These are phyloP conservation scores for Podila verticillata DNA, from an alignment of 192 early-diverging fungal species.

Conservation along the genomic window DNA sequence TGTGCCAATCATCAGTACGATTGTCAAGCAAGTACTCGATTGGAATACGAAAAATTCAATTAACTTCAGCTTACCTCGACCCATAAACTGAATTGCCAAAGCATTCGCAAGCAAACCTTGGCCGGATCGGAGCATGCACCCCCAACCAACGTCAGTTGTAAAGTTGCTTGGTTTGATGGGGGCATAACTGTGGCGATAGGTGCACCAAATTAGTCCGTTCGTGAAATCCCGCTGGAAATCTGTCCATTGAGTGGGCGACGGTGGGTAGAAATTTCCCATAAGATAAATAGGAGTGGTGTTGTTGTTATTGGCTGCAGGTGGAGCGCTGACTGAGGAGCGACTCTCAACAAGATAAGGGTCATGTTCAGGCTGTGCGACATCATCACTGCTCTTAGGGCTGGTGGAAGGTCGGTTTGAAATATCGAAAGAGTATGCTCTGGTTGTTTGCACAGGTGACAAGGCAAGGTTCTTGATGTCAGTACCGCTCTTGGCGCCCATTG, in stretches of 20 bases:
- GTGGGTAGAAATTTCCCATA: constrained; percentile 44
- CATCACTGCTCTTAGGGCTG: background rate
- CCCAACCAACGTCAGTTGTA: constrained; percentile 93
- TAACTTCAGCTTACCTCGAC: constrained; percentile 70
- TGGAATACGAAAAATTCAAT: background rate
- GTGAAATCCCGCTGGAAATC: constrained; percentile 85
- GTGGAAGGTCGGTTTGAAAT: background rate
- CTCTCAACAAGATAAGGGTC: constrained; percentile 19
- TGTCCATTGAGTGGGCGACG: constrained; percentile 41
- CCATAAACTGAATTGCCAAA: constrained; percentile 78
- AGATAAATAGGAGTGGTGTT: constrained; percentile 28
- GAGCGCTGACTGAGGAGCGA: constrained; percentile 22
- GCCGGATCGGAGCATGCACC: constrained; percentile 96
- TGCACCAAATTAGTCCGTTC: constrained; percentile 85
- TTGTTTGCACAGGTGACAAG: background rate
- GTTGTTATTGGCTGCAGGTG: constrained; percentile 18
- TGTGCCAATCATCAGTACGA: background rate
- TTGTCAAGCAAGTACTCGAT: background rate
- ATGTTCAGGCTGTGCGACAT: background rate
- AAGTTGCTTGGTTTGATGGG: constrained; percentile 80
- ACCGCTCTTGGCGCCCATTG: constrained; percentile 16
- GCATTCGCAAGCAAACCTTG: constrained; percentile 93
- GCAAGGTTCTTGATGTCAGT: background rate
- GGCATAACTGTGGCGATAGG: constrained; percentile 90
- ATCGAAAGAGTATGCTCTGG: constrained; percentile 14